These are phyloP conservation scores for Ustilago crameri DNA, from an alignment of 1,284 basidiomycete genomes.

Conservation along the genomic window DNA sequence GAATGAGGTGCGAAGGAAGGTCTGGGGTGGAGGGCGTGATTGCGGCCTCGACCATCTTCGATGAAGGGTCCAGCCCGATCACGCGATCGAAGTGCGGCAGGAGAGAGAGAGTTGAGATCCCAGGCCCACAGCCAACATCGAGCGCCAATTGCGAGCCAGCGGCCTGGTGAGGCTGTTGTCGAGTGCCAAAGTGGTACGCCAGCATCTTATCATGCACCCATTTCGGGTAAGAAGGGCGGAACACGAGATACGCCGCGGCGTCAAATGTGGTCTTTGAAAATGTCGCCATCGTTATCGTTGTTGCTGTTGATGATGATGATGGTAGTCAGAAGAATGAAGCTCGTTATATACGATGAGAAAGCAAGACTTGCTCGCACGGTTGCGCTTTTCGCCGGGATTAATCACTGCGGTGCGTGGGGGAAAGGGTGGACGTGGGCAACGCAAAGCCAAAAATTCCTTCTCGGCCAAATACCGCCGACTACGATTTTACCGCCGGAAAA, in stretches of 20 bases:
- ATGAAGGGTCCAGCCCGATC: slow-evolving; percentile 79
- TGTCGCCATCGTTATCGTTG: slow-evolving; percentile 32
- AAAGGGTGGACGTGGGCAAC: too few species aligned
- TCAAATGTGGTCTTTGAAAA: slow-evolving; percentile 50
- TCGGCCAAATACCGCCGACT: too few species aligned
- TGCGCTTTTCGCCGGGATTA: too few species aligned
- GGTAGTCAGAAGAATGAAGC: too few species aligned
- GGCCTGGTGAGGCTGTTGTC: background rate
- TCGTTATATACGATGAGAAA: too few species aligned
- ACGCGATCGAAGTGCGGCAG: slow-evolving; percentile 74
- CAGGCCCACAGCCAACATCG: slow-evolving; percentile 85
- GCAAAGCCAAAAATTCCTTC: background rate
- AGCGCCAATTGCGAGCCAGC: slow-evolving; percentile 66
- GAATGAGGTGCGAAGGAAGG: slow-evolving; percentile 13
- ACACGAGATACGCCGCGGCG: slow-evolving; percentile 52
- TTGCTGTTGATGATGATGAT: too few species aligned
- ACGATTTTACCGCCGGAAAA: slow-evolving; percentile 20
- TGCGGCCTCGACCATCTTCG: slow-evolving; percentile 79
- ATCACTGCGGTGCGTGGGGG: too few species aligned
- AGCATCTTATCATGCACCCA: slow-evolving; percentile 50
- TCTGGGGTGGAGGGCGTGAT: slow-evolving; percentile 66
- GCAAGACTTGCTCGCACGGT: too few species aligned
- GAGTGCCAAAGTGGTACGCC: slow-evolving; percentile 30
- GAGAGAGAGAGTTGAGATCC: slow-evolving; percentile 75
- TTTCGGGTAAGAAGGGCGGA: slow-evolving; percentile 47